Conservation (phyloP, 1,284 basidiomycete genomes). For the Microbotryum scabiosae region DNA sequence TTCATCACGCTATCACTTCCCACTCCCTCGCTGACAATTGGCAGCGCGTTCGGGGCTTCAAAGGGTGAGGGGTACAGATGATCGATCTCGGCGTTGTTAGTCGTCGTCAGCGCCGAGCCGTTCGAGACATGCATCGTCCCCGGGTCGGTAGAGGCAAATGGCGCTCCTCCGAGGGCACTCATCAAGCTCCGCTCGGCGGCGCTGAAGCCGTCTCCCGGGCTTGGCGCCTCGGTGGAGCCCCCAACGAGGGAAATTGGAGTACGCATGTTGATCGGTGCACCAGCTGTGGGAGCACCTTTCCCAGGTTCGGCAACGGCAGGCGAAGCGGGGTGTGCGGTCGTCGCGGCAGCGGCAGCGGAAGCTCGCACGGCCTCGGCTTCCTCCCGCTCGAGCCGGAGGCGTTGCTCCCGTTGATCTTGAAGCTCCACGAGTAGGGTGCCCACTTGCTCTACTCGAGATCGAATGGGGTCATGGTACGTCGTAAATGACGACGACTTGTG, state of each 20-base stretch:
- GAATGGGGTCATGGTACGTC: background rate
- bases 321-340: background rate
- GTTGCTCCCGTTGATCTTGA: background rate
- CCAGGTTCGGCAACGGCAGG: background rate
- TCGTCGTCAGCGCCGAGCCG: background rate
- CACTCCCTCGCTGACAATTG: background rate
- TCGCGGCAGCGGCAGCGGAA: background rate
- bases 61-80: conserved; percentile 27
- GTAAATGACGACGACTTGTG: background rate
- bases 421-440: too few relatives aligned
- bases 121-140: background rate
- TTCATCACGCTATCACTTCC: background rate
- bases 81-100: background rate
- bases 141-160: conserved; percentile 5
- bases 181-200: background rate
- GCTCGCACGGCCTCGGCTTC: conserved; percentile 4
- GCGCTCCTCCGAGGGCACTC: background rate
- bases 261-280: conserved; percentile 28
- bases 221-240: conserved; percentile 24
- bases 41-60: conserved; percentile 1
- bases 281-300: background rate
- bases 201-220: conserved; percentile 20
- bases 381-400: background rate
- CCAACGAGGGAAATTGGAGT: conserved; percentile 27
- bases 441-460: background rate